phyloP scores from a whole-genome alignment of 2,329 filamentous ascomycete genomes.

The Claviceps sp. region DNA sequence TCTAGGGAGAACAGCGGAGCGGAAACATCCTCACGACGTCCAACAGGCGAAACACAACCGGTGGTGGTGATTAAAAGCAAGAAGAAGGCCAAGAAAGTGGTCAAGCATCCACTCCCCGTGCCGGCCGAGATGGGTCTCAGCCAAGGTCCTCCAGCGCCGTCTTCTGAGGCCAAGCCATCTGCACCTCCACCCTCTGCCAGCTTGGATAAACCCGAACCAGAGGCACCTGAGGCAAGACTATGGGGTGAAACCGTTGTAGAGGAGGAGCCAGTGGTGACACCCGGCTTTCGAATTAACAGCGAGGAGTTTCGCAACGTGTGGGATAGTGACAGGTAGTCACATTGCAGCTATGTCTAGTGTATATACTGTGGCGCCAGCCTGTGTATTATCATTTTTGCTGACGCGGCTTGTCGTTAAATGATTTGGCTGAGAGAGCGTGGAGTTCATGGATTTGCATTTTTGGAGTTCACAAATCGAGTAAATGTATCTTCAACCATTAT shows the following conservation, averaged over 20 bases:
- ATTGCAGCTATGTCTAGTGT: not conserved
- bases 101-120: constrained; percentile 22
- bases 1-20: constrained; percentile 2
- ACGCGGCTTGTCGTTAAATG: not conserved
- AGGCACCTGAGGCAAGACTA: constrained; percentile 8
- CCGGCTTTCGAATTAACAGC: constrained; percentile 20
- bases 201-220: constrained; percentile 3
- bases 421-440: constrained; percentile 14
- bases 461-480: not conserved
- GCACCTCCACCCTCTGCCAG: not conserved
- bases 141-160: constrained; percentile 10
- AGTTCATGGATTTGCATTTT: constrained; percentile 9
- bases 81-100: constrained; percentile 22
- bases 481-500: not conserved
- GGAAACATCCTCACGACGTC: not conserved
- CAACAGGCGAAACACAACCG: constrained; percentile 11
- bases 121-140: constrained; percentile 14
- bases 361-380: not conserved
- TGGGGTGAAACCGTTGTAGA: constrained; percentile 7
- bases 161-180: not conserved
- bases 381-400: not conserved
- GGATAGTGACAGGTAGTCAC: constrained; percentile 8
- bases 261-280: constrained; percentile 5
- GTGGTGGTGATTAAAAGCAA: constrained; percentile 25
- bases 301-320: constrained; percentile 36